Evolutionary conservation across 1,284 basidiomycete species (phyloP), one percentile per base, ranked within the genome.

Genomic region (Naganishia cerealis): DNA sequence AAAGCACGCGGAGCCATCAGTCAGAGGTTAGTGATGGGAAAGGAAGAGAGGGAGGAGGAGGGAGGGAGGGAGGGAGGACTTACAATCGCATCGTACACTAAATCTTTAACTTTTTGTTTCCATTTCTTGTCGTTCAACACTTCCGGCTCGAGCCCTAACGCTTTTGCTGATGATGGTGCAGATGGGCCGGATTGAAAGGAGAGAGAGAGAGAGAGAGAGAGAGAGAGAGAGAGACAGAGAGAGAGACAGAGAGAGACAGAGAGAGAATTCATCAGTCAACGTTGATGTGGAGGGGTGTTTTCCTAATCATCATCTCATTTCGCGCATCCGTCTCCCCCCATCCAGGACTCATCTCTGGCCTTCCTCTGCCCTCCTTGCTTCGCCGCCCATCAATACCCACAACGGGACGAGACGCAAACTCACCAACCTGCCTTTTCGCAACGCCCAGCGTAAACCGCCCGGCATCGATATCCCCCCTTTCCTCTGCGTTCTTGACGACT

Each of bases 111-210:
- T 13, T 13, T 29, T 26, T 54, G 40, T 56, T 67, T 67, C 66
- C 66, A 67, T 42, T 72, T 59, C n/a, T 56, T 70, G 0, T 58
- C 71, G 24, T 73, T 73, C 57, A 76, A 48, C 2, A 57, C 73
- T 18, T 72, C 72, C 8, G 61, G 42, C 3, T 69, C 67, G 12
- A 80, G 57, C 2, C 75, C 74, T 71, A 80, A 69, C 3, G 40
- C 43, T n/a, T 66, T 39, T 12, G 63, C 67, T 69, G 36, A 15
- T 52, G 29, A 33, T 33, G n/a, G 12, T 4, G 10, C 12, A 4
- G 46, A 48, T 3, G 46, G 7, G 24, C 24, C 21, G 46, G n/a
- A 24, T 50, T 1, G 36, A 39, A 18, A 13, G 15, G 24, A 6
- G 29, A 7, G 46, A 54, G 54, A 50, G 46, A 24, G n/a, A 16